Percentiles rank a stretch among this genome's conserved stretches.
phyloP scores from a whole-genome alignment of 371 early-diverging fungal species.

The Mortierella sp. region DNA sequence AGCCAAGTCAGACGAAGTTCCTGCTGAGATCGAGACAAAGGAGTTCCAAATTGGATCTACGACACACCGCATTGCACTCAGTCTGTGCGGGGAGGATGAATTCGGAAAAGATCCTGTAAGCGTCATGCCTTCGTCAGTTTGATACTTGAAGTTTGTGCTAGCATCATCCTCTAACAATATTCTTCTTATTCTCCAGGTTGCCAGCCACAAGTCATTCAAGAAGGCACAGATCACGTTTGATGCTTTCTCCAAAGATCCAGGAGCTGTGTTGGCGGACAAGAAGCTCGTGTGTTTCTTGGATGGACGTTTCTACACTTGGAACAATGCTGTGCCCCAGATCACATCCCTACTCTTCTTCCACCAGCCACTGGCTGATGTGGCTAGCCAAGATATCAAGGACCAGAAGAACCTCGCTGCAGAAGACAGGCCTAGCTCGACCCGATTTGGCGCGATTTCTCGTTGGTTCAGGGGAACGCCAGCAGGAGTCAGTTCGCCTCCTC shows the following conservation, averaged over 20 bases:
- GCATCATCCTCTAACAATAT: background rate
- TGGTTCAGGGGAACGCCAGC: conserved; percentile 50
- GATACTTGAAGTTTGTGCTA: background rate
- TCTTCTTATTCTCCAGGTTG: conserved; percentile 15
- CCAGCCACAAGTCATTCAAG: conserved; percentile 33
- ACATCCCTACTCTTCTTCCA: conserved; percentile 64
- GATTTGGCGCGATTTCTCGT: conserved; percentile 49
- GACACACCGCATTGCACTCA: conserved; percentile 44
- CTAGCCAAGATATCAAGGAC: conserved; percentile 21
- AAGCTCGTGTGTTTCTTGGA: conserved; percentile 42
- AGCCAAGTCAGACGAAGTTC: conserved; percentile 13
- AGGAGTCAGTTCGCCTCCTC: conserved; percentile 23
- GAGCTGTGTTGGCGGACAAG: conserved; percentile 42
- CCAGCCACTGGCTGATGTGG: conserved; percentile 49
- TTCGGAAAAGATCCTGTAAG: conserved; percentile 53
- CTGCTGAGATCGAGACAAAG: conserved; percentile 48
- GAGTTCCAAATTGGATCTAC: conserved; percentile 50
- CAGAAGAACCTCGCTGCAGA: conserved; percentile 23
- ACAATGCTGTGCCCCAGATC: conserved; percentile 61
- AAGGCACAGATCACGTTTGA: conserved; percentile 33
- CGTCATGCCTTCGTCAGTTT: background rate
- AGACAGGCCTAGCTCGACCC: conserved; percentile 42
- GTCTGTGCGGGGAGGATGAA: conserved; percentile 53
- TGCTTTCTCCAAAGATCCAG: conserved; percentile 39
- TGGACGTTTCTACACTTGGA: conserved; percentile 57